These are phyloP conservation scores for Eucalyptus cladocalyx DNA, from an alignment of 345 rosid genomes.

Conservation along the genomic window DNA sequence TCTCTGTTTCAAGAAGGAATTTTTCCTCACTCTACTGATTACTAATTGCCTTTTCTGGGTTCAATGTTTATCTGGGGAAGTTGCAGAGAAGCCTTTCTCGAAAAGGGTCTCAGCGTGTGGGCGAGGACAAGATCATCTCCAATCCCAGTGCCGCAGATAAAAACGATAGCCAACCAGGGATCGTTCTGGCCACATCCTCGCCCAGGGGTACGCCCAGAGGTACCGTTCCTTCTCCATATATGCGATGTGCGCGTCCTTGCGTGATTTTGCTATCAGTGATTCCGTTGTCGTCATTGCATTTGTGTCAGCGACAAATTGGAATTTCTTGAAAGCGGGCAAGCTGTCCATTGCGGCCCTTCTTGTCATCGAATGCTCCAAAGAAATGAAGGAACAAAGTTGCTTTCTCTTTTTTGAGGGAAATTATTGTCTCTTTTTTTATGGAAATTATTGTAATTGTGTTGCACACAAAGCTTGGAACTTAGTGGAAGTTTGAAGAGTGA, in stretches of 20 bases:
- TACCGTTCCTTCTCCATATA: neutral
- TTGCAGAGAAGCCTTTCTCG: conserved; percentile 72
- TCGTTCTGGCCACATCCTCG: conserved; percentile 27
- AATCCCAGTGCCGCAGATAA: conserved; percentile 18
- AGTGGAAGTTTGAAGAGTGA: neutral
- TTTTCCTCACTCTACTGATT: neutral
- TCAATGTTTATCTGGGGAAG: neutral
- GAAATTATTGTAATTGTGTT: neutral
- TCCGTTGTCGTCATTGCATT: neutral
- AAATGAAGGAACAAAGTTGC: neutral
- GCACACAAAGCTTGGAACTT: neutral
- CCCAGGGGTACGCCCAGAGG: conserved; percentile 35
- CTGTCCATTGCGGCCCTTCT: neutral
- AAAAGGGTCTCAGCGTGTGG: conserved; percentile 50
- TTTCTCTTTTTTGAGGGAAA: neutral
- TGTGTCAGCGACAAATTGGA: neutral
- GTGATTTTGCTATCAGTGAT: neutral
- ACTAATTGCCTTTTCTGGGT: neutral
- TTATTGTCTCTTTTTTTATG: neutral
- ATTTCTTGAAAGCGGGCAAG: neutral
- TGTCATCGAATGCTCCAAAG: neutral
- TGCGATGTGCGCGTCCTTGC: neutral
- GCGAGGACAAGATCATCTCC: conserved; percentile 26
- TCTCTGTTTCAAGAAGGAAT: neutral
- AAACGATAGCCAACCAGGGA: conserved; percentile 17